Base-by-base conservation (phyloP, 805 yeast species). In the Ogataea haglerorum region DNA sequence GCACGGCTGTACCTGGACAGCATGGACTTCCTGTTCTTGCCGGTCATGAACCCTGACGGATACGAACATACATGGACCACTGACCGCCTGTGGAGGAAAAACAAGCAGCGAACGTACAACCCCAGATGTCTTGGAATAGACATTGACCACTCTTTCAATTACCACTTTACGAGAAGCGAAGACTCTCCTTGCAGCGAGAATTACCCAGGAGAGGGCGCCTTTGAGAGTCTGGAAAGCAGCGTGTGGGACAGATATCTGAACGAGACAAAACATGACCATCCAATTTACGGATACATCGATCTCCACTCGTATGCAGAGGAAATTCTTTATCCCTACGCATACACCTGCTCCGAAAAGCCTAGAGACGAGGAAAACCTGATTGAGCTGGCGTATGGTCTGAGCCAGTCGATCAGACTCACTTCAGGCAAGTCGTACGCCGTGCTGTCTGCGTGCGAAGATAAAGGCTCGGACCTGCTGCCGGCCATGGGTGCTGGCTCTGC, bases 31-130 rank as follows among this genome's bases (percentile, higher is more conserved):
- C 59, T 85, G 24, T 79, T 89, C 48, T 71, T 88, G 22, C 97
- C 97, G 0, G 85, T 87, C 10, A 75, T 81, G 61, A 89, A 89
- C 56, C 96, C 96, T 1, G 97, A 89, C 63, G 97, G 97, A 0
- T 89, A 89, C 58, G 85, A 70, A 10, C 83, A 84, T 58, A 71
- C 95, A 2, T 89, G 96, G 96, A 70, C 69, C 2, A 56, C 65
- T 19, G 95, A 89, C 58, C 68, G 97, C 42, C 65, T 89, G 44
- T 89, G 97, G 97, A 68, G 93, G 33, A 89, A 89, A 56, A 89
- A 87, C 61, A 72, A 95, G 46, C 96, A 89, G 62, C 76, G 78
- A 38, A 82, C 93, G 0, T 75, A 69, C 36, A 59, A 73, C 35
- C 78, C 84, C 7, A 62, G 72, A 30, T 89, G 97, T 60, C 68